Evolutionary conservation across 371 early-diverging fungal genomes (phyloP), one percentile per base, ranked within the genome.

Genomic region (Circinella umbellata): DNA sequence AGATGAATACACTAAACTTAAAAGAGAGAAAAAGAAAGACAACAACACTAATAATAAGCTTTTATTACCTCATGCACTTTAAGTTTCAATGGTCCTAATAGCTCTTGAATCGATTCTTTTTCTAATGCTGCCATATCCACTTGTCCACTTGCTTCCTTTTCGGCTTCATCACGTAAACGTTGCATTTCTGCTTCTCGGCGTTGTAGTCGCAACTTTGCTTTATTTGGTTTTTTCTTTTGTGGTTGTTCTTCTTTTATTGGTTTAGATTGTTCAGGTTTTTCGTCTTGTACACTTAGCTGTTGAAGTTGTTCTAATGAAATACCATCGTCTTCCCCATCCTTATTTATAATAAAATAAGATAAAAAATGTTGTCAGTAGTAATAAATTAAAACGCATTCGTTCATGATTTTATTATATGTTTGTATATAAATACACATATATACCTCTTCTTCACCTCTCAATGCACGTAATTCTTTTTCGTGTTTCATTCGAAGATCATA

Each of bases 41-140:
- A 13, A 46, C 4, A 20, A 18, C 60, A 15, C 15, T 38, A 37
- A 9, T 20, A 11, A 10, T 57, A 39, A 11, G 15, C 27, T 47
- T 47, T n/a, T 59, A 62, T 39, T 70, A 91, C 81, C 61, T 81
- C 82, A 62, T 84, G 82, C 2, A 76, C 77, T 35, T 71, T 73
- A 5, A 93, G 66, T 34, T 75, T 75, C 79, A 82, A 73, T 17
- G 83, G 80, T 0, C 63, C 69, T 2, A 85, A 69, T 20, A 92
- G 63, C 37, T 84, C 84, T 47, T 73, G 77, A 46, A 98, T 91
- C 8, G 92, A 92, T 47, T 86, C 84, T 11, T 81, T 77, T 73
- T 97, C 98, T 8, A 93, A 74, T 47, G 89, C 87, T 20, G 83
- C 87, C 83, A 88, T 82, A 76, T 98, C 92, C 36, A 89, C 89